These are phyloP conservation scores for Cyberlindnera amylophila DNA, from an alignment of 805 yeast species.

Conservation along the genomic window DNA sequence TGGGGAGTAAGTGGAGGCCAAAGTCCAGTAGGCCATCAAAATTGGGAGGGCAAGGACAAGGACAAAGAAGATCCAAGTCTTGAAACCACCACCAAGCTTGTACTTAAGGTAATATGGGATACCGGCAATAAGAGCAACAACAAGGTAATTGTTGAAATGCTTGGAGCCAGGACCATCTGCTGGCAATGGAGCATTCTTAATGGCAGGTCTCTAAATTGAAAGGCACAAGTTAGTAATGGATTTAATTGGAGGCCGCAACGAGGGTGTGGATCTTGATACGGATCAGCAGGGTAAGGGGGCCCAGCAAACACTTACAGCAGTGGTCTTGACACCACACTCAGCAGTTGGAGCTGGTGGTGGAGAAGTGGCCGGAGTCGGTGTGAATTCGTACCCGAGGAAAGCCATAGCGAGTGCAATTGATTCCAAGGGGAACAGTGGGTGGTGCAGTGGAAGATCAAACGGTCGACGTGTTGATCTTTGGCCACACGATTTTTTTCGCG, in stretches of 20 bases:
- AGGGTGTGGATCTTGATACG: too few species aligned
- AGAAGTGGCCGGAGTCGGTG: slow-evolving; percentile 55
- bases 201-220: slow-evolving; percentile 53
- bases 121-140: slow-evolving; percentile 46
- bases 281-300: background rate
- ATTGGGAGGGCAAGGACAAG: slow-evolving; percentile 61
- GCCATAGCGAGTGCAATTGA: slow-evolving; percentile 14
- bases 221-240: slow-evolving; percentile 5
- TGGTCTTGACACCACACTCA: slow-evolving; percentile 43
- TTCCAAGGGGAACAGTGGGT: background rate
- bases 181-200: slow-evolving; percentile 81
- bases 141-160: slow-evolving; percentile 60
- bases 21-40: slow-evolving; percentile 78
- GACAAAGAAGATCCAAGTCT: slow-evolving; percentile 59
- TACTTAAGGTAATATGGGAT: slow-evolving; percentile 62
- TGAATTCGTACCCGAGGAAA: slow-evolving; percentile 43
- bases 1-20: slow-evolving; percentile 73
- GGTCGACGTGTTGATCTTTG: background rate
- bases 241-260: too few species aligned
- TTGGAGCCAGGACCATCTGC: slow-evolving; percentile 89
- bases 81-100: slow-evolving; percentile 66
- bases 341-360: slow-evolving; percentile 37
- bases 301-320: slow-evolving; percentile 17
- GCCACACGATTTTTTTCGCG: background rate
- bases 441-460: background rate